A percentile compares a stretch with the other conserved stretches of the same genome.
phyloP scores from a whole-genome alignment of 2,329 filamentous ascomycete genomes.

The Gremmenia infestans region DNA sequence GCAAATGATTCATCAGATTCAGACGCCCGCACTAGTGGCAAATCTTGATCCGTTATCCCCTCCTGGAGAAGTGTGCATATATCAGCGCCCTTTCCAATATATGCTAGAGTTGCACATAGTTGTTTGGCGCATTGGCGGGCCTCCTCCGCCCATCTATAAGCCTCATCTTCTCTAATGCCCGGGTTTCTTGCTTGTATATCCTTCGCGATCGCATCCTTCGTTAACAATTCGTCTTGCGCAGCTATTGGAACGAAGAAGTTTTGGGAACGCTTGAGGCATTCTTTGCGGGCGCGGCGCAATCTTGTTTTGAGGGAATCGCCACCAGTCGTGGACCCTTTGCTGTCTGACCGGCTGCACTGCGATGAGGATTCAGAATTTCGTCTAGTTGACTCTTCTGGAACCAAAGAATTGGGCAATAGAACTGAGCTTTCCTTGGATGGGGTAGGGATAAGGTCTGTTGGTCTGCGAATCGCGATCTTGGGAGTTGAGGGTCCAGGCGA shows the following conservation, averaged over 20 bases:
- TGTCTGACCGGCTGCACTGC: constrained; percentile 1
- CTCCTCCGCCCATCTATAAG: neutral
- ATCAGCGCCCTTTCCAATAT: constrained; percentile 8
- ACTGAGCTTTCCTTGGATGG: neutral
- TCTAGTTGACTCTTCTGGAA: neutral
- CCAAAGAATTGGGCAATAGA: neutral
- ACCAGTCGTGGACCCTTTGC: constrained; percentile 1
- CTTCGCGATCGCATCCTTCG: neutral
- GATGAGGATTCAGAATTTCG: constrained; percentile 7
- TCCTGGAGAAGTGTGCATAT: constrained; percentile 11
- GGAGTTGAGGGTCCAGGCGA: neutral
- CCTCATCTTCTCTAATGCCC: neutral
- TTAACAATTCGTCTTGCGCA: constrained; percentile 12
- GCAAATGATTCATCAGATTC: neutral
- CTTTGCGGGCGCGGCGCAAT: constrained; percentile 7
- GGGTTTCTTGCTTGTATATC: constrained; percentile 7
- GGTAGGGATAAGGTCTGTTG: neutral
- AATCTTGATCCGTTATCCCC: constrained; percentile 9
- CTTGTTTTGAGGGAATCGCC: constrained; percentile 3
- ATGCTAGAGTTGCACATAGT: constrained; percentile 16
- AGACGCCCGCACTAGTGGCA: constrained; percentile 11
- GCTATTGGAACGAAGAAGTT: constrained; percentile 10
- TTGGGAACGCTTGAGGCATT: constrained; percentile 4
- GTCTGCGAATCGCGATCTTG: neutral
- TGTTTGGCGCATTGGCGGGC: neutral